Percentiles rank a stretch among this genome's conserved stretches.
Evolutionary conservation across 768 basidiomycete species (phyloP).

Genomic region (Sutorius australiensis): DNA sequence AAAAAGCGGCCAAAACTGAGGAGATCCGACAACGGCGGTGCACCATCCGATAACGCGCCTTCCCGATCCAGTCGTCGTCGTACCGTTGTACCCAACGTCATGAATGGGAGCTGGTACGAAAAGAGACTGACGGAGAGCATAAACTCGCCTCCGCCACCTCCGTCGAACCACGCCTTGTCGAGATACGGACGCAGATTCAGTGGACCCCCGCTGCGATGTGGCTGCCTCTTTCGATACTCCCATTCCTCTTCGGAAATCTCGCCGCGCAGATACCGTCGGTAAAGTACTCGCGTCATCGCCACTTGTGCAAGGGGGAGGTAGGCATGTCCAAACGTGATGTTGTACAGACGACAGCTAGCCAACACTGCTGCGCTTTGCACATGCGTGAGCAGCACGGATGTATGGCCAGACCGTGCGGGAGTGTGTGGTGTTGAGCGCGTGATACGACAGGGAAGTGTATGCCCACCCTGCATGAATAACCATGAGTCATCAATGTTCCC

Average conservation of each 20-base stretch:
- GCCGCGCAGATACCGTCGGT: conserved; percentile 43
- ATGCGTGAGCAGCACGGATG: conserved; percentile 23
- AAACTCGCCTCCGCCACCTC: conserved; percentile 44
- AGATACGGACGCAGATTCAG: conserved; percentile 50
- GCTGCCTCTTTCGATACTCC: conserved; percentile 46
- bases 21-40: conserved; percentile 40
- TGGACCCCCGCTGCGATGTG: conserved; percentile 47
- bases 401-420: conserved; percentile 35
- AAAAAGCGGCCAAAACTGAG: conserved; percentile 48
- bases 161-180: conserved; percentile 42
- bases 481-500: background rate
- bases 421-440: conserved; percentile 33
- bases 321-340: conserved; percentile 50
- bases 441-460: conserved; percentile 47
- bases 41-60: background rate
- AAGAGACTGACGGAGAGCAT: conserved; percentile 42
- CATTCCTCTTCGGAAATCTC: conserved; percentile 50
- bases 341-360: conserved; percentile 37
- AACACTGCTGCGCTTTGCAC: conserved; percentile 33
- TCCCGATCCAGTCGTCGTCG: background rate
- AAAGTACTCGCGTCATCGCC: conserved; percentile 48
- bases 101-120: conserved; percentile 42
- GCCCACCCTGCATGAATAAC: conserved; percentile 44
- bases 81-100: conserved; percentile 35
- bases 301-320: conserved; percentile 50